A percentile compares a stretch with the other conserved stretches of the same genome.
These are phyloP conservation scores for Capillidium rhysosporum DNA, from an alignment of 371 early-diverging fungal species.

Conservation along the genomic window DNA sequence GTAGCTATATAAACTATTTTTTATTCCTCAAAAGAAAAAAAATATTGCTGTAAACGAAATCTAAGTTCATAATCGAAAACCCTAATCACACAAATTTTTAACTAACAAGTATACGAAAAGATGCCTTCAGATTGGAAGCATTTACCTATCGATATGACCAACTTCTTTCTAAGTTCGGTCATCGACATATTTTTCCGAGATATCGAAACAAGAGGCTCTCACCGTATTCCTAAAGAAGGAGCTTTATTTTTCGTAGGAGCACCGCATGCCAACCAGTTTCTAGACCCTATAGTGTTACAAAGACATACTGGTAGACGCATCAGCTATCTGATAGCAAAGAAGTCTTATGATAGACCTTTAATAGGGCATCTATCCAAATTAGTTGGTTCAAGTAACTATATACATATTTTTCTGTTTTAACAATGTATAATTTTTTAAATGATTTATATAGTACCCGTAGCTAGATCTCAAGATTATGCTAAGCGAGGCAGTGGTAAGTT, in stretches of 20 bases:
- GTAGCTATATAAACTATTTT: too few relatives aligned
- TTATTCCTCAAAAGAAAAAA: too few relatives aligned
- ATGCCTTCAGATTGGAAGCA: conserved; percentile 7
- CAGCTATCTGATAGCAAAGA: conserved; percentile 65
- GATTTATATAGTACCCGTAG: conserved; percentile 55
- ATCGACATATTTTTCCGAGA: conserved; percentile 76
- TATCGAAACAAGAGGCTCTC: conserved; percentile 60
- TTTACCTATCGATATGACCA: conserved; percentile 24
- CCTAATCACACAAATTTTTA: too few relatives aligned
- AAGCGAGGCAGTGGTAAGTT: conserved; percentile 50
- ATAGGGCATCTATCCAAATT: background rate
- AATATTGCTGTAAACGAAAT: too few relatives aligned
- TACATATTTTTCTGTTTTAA: background rate
- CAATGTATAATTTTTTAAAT: background rate
- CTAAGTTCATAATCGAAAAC: too few relatives aligned
- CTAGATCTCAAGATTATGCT: conserved; percentile 77
- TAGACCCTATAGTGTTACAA: conserved; percentile 72
- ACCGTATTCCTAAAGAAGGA: conserved; percentile 61
- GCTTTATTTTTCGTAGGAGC: conserved; percentile 89
- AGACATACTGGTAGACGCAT: conserved; percentile 53
- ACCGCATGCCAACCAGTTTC: conserved; percentile 92
- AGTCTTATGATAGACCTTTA: conserved; percentile 18
- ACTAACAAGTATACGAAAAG: too few relatives aligned
- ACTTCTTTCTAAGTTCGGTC: conserved; percentile 34
- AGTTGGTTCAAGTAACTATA: background rate